Evolutionary conservation across 495 filamentous ascomycete species (phyloP), one percentile per base, ranked within the genome.

Genomic region (Penicillium chermesinum): DNA sequence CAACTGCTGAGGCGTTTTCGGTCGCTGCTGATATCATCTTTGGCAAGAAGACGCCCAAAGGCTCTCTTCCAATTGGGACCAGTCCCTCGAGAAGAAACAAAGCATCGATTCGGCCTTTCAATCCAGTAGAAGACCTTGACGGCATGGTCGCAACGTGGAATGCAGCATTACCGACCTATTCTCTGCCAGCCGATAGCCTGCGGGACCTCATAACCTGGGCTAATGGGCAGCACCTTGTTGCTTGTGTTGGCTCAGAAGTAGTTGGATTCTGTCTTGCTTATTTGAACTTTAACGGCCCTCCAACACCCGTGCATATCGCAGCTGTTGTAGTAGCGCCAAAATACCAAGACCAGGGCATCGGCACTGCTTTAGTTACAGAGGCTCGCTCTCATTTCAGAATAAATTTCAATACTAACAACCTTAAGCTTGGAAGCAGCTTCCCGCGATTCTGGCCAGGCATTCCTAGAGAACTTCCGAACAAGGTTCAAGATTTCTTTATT

Each of bases 401-500:
- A 5, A 41, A 59, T 7, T 65, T 59, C 33, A 52, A 50, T 10
- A 39, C 53, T 15, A 51, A 66, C 14, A 46, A 40, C n/a, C 21
- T 70, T 14, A 56, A 61, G 7, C 50, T 77, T 8, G 66, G 72
- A n/a, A 76, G 72, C 37, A 51, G 54, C 0, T 73, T 76, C 44
- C 75, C 75, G 22, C 58, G 75, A 1, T 71, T 78, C 44, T 78
- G 72, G 71, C 73, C 74, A 13, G 71, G 68, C 5, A 58, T 77
- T 7, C 73, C 73, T 2, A 59, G 54, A 12, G 67, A 74, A 45
- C 50, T 78, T 19, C 57, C 67, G 1, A 50, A 58, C 33, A 35
- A 45, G 3, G 55, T 62, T 2, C 65, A 72, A 21, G 49, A 67
- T 1, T 77, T 77, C 52, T 77, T 78, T 40, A 43, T 64, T 4